Percentiles rank a stretch among this genome's conserved stretches.
Evolutionary conservation across 805 yeast genomes (phyloP).

Genomic region (Pichia gijzeniarum): DNA sequence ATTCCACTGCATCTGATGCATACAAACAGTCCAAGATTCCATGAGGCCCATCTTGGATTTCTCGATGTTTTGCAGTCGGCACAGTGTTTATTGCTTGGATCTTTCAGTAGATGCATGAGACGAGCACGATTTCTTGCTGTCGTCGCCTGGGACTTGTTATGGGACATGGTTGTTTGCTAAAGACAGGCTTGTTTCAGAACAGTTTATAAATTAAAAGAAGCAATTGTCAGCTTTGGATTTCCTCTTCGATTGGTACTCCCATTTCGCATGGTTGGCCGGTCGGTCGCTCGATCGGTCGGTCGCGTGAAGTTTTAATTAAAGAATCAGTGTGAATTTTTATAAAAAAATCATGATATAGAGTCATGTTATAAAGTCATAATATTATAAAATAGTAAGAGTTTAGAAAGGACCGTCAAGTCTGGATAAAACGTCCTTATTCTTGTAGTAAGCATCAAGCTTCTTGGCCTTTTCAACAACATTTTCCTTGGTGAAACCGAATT

Average conservation of each 20-base stretch:
- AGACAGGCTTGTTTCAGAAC: background rate
- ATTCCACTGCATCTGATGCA: slow-evolving; percentile 96
- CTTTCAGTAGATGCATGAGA: slow-evolving; percentile 67
- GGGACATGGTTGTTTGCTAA: slow-evolving; percentile 8
- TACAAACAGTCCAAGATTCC: slow-evolving; percentile 89
- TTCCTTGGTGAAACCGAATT: slow-evolving; percentile 86
- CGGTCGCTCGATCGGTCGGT: too few relatives aligned
- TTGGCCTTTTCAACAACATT: slow-evolving; percentile 84
- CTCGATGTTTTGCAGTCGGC: slow-evolving; percentile 87
- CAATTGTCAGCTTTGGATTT: too few relatives aligned
- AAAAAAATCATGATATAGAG: too few relatives aligned
- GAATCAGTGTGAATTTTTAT: too few relatives aligned
- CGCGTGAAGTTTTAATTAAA: too few relatives aligned
- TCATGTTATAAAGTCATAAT: too few relatives aligned
- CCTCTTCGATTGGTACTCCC: too few relatives aligned
- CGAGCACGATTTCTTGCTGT: slow-evolving; percentile 59
- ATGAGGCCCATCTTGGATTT: slow-evolving; percentile 97
- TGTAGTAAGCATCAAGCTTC: slow-evolving; percentile 74
- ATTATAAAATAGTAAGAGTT: slow-evolving; percentile 6
- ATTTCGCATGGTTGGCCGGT: too few relatives aligned
- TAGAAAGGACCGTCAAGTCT: slow-evolving; percentile 79
- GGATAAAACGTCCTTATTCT: slow-evolving; percentile 64
- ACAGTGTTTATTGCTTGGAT: slow-evolving; percentile 69
- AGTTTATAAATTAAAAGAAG: too few relatives aligned
- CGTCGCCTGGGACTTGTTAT: slow-evolving; percentile 15